A percentile compares a stretch with the other conserved stretches of the same genome.
Conservation (phyloP, 371 early-diverging fungal species). For the Rhizopus arrhizus region DNA sequence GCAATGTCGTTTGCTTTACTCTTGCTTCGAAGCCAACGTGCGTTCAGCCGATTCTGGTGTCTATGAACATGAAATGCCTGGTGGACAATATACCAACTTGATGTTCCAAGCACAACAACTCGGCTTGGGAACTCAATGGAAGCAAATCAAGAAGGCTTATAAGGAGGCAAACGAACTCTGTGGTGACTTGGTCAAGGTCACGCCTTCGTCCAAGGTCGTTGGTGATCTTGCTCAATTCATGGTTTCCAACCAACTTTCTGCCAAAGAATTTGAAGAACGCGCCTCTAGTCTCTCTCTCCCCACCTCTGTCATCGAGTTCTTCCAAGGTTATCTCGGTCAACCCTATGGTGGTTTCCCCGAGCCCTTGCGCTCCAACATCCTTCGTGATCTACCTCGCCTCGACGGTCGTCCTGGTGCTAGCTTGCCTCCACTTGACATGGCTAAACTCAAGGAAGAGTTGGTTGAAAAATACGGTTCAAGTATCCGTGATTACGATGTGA, state of each 20-base stretch:
- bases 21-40: conserved; percentile 92
- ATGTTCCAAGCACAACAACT: conserved; percentile 94
- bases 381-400: conserved; percentile 75
- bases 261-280: conserved; percentile 74
- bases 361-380: conserved; percentile 80
- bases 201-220: conserved; percentile 95
- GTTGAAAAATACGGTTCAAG: conserved; percentile 75
- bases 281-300: conserved; percentile 88
- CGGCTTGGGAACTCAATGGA: conserved; percentile 92
- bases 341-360: conserved; percentile 95
- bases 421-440: conserved; percentile 80
- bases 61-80: conserved; percentile 96
- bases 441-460: conserved; percentile 67
- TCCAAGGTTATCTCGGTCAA: conserved; percentile 93
- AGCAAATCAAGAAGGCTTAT: conserved; percentile 90
- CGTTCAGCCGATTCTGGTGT: conserved; percentile 87
- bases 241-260: conserved; percentile 83
- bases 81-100: conserved; percentile 95
- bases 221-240: conserved; percentile 97
- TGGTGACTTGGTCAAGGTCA: conserved; percentile 96
- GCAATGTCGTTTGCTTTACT: conserved; percentile 90
- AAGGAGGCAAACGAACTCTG: conserved; percentile 87
- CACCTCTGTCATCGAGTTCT: conserved; percentile 91
- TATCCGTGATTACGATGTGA: conserved; percentile 86
- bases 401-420: conserved; percentile 87